Base-by-base conservation (phyloP, 2,329 filamentous ascomycete species). In the Fusarium armeniacum region DNA sequence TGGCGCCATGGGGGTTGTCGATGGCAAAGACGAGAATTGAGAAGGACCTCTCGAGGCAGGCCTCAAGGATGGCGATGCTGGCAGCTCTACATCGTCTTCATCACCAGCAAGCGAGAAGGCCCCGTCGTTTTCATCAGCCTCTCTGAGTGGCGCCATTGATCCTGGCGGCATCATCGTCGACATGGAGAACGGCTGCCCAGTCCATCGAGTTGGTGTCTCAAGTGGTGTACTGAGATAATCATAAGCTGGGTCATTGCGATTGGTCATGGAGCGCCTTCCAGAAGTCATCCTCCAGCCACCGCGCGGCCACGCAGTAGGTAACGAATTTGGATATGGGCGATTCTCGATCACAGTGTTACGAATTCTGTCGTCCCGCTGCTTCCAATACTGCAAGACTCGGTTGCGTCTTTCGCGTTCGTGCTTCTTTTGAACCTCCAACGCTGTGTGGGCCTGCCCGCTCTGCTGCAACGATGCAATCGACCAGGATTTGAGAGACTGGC, bases 201-300 rank as follows among this genome's bases (percentile, higher is more conserved):
- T 83, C 78, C 82, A 81, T 51, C 82, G 82, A n/a, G 82, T 85
- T 3, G 83, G 83, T 10, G 83, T 85, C 49, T 81, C 79, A 16
- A 81, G 58, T 9, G 72, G 59, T 46, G 66, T 74, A 22, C 62
- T 58, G 2, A 66, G 47, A 35, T 71, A 67, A 38, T 75, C 73
- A 20, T 64, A 69, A 11, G 58, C 60, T 28, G 66, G 64, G 24
- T 74, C 69, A 9, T 67, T 65, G 41, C 74, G 74, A 50, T 62
- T 74, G 15, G 66, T 61, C 18, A 73, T 58, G 16, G 73, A 68
- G 18, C 73, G 72, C 53, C 73, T 70, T 12, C 68, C 71, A 22
- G 75, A 74, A 10, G 75, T 65, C 13, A 73, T 67, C 62, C 69
- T 72, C 70, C 73, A 75, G 53, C 70, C 75, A 20, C 61, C 75